These are phyloP conservation scores for Suhomyces kunorum DNA, from an alignment of 1,139 yeast genomes.

Conservation along the genomic window DNA sequence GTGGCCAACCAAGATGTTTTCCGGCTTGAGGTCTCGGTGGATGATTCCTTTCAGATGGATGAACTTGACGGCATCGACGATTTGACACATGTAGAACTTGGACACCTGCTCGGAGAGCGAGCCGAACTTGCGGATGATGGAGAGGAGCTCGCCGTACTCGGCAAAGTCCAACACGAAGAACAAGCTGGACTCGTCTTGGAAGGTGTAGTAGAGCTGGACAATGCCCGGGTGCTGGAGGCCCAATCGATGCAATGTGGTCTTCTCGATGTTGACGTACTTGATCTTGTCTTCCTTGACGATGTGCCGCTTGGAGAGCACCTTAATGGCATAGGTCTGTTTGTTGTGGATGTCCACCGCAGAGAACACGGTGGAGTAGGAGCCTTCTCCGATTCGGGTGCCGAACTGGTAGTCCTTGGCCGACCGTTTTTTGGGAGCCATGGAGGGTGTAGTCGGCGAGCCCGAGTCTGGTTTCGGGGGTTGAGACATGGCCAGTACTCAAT, in stretches of 20 bases:
- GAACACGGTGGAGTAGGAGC: conserved; percentile 76
- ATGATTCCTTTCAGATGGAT: conserved; percentile 85
- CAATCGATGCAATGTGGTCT: conserved; percentile 68
- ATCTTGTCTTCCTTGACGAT: conserved; percentile 78
- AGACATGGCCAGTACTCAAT: not conserved
- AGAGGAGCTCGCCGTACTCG: conserved; percentile 72
- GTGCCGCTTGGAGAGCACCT: conserved; percentile 71
- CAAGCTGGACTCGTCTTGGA: conserved; percentile 71
- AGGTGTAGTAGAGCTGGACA: conserved; percentile 71
- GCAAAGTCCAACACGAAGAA: conserved; percentile 80
- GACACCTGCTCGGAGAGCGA: conserved; percentile 56
- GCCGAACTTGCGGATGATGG: conserved; percentile 60
- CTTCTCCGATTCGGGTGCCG: conserved; percentile 76
- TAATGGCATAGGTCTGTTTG: conserved; percentile 66
- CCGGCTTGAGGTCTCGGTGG: conserved; percentile 96
- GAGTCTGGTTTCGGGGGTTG: conserved; percentile 2
- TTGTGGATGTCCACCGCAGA: conserved; percentile 64
- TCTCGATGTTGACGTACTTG: conserved; percentile 77
- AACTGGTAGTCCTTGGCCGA: conserved; percentile 70
- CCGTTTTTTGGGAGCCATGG: conserved; percentile 20
- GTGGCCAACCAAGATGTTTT: conserved; percentile 77
- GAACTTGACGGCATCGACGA: conserved; percentile 81
- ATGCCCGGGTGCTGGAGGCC: conserved; percentile 69
- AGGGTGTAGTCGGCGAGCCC: conserved; percentile 8
- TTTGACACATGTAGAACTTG: conserved; percentile 61